Evolutionary conservation across 108 stramenopile species (phyloP), one percentile per base, ranked within the genome.

Genomic region (Cylindrotheca fusiformis): DNA sequence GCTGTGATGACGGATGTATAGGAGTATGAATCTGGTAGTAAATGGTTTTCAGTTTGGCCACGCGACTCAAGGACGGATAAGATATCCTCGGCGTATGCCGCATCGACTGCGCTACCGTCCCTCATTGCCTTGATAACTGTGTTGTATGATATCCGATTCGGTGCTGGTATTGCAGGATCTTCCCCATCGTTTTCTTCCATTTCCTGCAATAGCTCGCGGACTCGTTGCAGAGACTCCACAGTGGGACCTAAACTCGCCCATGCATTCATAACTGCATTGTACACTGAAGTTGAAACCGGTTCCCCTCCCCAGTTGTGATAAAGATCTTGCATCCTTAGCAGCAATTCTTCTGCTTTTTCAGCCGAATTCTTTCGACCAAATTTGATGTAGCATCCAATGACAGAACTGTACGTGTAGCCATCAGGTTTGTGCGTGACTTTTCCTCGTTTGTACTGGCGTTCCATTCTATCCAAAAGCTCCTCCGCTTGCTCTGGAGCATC

Each of bases 201-300:
- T 48, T 72, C 49, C 33, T 50, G 17, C 33, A 75, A 65, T 10
- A 84, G 27, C 10, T 79, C 49, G 58, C 68, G 58, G 2, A 75
- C 84, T 25, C 52, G 48, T 45, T 69, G 24, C 21, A 78, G 65
- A 52, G 75, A 66, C 1, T 63, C 65, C 23, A 28, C 44, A 4
- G 56, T 30, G n/a, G 78, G 31, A 10, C 36, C 52, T 46, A 70
- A 70, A 41, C 66, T 73, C 32, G 84, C 84, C 75, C 73, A 85
- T 17, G 84, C 77, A 55, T 80, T 81, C 28, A 85, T 46, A 0
- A 80, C 81, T 18, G 75, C 63, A 53, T 85, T 85, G 75, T 81
- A 84, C 2, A 70, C 28, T 26, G 32, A 27, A 45, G 63, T 57
- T 64, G 60, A 28, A 55, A 70, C 51, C 57, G 76, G 71, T n/a